Conservation (phyloP, 2,329 filamentous ascomycete species). For the Furcasterigmium furcatum region DNA sequence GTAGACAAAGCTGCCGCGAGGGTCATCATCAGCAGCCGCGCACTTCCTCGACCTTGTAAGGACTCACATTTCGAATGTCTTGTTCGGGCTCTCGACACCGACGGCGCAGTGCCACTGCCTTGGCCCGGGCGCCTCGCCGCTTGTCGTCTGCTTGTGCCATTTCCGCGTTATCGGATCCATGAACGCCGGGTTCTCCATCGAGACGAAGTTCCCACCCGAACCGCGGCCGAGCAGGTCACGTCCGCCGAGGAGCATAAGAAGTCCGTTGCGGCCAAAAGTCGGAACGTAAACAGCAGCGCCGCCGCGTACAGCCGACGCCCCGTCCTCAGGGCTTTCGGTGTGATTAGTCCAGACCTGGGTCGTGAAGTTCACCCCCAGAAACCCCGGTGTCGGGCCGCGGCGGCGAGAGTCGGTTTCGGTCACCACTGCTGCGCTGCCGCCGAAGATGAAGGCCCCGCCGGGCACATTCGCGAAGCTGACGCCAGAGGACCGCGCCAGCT, state of each 20-base stretch:
- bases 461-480: conserved; percentile 19
- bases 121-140: conserved; percentile 19
- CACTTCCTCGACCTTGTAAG: background rate
- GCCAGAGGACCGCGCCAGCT: conserved; percentile 25
- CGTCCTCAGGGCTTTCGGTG: conserved; percentile 16
- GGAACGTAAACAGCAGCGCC: conserved; percentile 25
- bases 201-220: conserved; percentile 14
- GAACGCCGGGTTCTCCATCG: conserved; percentile 24
- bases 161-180: conserved; percentile 24
- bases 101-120: conserved; percentile 28
- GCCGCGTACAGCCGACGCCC: conserved; percentile 19
- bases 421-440: conserved; percentile 19
- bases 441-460: conserved; percentile 25
- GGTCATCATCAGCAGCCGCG: background rate
- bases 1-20: conserved; percentile 26
- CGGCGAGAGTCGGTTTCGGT: conserved; percentile 15
- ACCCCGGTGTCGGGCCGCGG: conserved; percentile 18
- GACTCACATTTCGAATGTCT: conserved; percentile 32
- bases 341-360: conserved; percentile 24
- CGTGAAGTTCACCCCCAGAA: conserved; percentile 26
- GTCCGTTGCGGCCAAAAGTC: conserved; percentile 23
- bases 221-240: no score
- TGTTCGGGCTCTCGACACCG: conserved; percentile 24
- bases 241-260: conserved; percentile 29
- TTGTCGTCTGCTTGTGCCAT: conserved; percentile 31